A percentile compares a stretch with the other conserved stretches of the same genome.
Conservation (phyloP, 1,284 basidiomycete species). For the Irpex lacteus region DNA sequence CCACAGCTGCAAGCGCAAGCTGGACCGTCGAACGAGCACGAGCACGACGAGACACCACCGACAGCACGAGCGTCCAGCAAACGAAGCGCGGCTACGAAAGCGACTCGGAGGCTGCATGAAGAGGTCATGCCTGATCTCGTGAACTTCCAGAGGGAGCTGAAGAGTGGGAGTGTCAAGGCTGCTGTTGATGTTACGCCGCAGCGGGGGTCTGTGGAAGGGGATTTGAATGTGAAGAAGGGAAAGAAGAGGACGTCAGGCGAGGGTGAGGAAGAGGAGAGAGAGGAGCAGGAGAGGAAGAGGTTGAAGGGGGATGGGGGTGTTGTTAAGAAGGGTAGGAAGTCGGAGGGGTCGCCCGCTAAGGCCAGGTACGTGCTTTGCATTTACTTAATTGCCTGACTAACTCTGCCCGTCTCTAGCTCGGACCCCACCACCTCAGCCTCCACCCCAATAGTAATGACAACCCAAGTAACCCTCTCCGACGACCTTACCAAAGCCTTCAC, state of each 20-base stretch:
- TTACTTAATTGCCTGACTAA: too few relatives aligned
- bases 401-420: too few relatives aligned
- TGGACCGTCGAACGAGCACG: too few relatives aligned
- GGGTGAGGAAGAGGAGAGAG: slow-evolving; percentile 13
- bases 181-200: slow-evolving; percentile 14
- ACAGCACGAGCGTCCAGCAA: slow-evolving; percentile 27
- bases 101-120: slow-evolving; percentile 57
- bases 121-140: slow-evolving; percentile 76
- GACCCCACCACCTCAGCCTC: too few relatives aligned
- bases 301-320: slow-evolving; percentile 29
- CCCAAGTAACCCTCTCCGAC: slow-evolving; percentile 52
- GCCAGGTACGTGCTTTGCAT: too few relatives aligned
- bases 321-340: slow-evolving; percentile 18
- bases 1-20: too few relatives aligned
- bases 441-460: slow-evolving; percentile 65
- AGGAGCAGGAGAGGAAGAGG: slow-evolving; percentile 21
- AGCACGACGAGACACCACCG: too few relatives aligned
- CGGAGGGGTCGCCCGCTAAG: background rate
- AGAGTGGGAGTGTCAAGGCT: slow-evolving; percentile 33
- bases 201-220: slow-evolving; percentile 14
- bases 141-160: slow-evolving; percentile 65
- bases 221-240: too few relatives aligned
- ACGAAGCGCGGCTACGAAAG: slow-evolving; percentile 66
- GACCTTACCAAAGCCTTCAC: slow-evolving; percentile 50
- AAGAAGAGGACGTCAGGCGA: background rate